These are phyloP conservation scores for Saccharomyces pastorianus DNA, from an alignment of 1,139 yeast genomes.

Conservation along the genomic window DNA sequence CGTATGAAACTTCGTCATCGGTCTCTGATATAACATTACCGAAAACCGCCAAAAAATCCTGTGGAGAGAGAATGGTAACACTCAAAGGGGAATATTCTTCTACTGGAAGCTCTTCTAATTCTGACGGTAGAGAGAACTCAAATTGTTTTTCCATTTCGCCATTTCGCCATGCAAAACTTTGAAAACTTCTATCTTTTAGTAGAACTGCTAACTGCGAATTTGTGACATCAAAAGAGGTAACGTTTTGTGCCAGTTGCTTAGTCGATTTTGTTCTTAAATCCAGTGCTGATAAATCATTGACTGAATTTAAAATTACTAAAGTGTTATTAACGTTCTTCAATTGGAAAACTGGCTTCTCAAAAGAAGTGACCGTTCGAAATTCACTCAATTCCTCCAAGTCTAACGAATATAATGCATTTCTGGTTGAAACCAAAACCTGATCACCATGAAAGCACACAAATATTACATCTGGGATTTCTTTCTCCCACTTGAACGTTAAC, in stretches of 20 bases:
- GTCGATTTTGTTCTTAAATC: not conserved
- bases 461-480: conserved; percentile 3
- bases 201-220: conserved; percentile 8
- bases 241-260: not conserved
- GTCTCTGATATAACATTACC: conserved; percentile 19
- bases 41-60: conserved; percentile 14
- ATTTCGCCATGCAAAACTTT: not conserved
- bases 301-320: conserved; percentile 8
- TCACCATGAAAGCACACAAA: conserved; percentile 6
- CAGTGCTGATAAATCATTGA: conserved; percentile 2
- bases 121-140: conserved; percentile 12
- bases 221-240: conserved; percentile 15
- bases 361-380: not conserved
- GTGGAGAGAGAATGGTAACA: conserved; percentile 12
- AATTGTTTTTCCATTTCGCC: not conserved
- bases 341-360: not conserved
- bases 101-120: conserved; percentile 11
- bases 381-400: not conserved
- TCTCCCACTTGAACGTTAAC: conserved; percentile 1
- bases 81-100: conserved; percentile 18
- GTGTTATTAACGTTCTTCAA: not conserved
- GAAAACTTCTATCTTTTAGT: conserved; percentile 6
- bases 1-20: conserved; percentile 20
- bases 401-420: not conserved
- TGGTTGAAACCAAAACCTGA: not conserved